A percentile compares a stretch with the other conserved stretches of the same genome.
Conservation (phyloP, 305 asterid species). For the Solanum hybrid region DNA sequence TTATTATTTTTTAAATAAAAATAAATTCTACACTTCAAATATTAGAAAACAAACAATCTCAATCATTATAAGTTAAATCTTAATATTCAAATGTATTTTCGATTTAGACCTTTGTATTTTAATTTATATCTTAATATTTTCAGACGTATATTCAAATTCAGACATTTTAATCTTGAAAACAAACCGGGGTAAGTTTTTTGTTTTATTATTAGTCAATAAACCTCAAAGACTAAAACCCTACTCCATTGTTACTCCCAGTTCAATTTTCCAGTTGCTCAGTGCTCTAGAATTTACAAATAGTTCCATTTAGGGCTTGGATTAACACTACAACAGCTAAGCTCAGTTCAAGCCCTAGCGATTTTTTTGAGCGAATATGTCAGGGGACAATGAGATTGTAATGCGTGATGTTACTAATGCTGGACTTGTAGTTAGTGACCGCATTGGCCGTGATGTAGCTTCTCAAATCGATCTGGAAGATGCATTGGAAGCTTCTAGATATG, state of each 20-base stretch:
- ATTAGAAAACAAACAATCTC: background rate
- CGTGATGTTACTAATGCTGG: conserved; percentile 96
- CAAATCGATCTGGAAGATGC: conserved; percentile 91
- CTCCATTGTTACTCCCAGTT: background rate
- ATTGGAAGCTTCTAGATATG: conserved; percentile 88
- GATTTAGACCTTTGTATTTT: no score
- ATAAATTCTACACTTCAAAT: background rate
- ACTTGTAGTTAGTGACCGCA: conserved; percentile 68
- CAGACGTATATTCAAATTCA: no score
- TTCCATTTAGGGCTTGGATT: background rate
- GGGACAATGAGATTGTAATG: conserved; percentile 74
- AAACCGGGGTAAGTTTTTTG: background rate
- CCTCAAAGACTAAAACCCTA: conserved; percentile 7
- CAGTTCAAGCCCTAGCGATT: background rate
- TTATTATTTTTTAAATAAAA: no score
- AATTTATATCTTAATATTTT: no score
- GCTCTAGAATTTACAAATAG: background rate
- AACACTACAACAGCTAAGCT: background rate
- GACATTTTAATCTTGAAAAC: no score
- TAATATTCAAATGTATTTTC: background rate
- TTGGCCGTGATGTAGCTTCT: conserved; percentile 56
- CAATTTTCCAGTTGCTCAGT: background rate
- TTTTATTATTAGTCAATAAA: background rate
- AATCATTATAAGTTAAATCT: background rate
- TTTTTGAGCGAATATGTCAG: conserved; percentile 22